Base-by-base conservation (phyloP, 2,329 filamentous ascomycete species). In the Diaporthe vaccinii region DNA sequence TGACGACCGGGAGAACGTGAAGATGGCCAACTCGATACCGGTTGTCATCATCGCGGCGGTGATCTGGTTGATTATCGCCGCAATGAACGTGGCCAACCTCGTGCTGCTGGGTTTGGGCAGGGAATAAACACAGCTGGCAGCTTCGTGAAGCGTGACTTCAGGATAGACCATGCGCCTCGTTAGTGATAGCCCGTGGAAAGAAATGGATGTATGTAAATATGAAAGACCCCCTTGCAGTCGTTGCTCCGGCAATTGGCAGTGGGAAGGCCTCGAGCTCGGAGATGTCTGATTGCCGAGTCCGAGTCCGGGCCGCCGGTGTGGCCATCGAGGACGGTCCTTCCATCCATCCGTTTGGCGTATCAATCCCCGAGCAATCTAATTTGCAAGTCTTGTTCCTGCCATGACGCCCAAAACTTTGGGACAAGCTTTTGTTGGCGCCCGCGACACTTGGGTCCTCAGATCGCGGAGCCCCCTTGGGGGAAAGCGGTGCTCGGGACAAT, bases 1-100 rank as follows among this genome's bases (percentile, higher is more conserved):
- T 94, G 82, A 86, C 93, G 28, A 90, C 91, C 61, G 10, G 41
- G 77, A 69, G 3, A 75, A 72, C 15, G 84, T 90, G 0, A 89
- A 90, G 79, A 95, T 97, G 94, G 87, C 90, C 49, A 97, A 96
- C 80, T 87, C 91, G 67, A 94, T 93, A 90, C 83, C 92, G 72
- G 88, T 91, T 10, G 86, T 90, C 9, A 73, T 76, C 41, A 57
- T 79, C 10, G 62, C 75, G 6, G 49, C 74, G 14, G 17, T 77
- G 6, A 88, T 94, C 49, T 94, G 92, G 92, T 72, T 89, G 4
- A 82, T 93, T 28, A 92, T 94, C 79, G 88, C 89, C 2, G 84
- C 93, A n/a, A 92, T 94, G 91, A 93, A 94, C 81, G 85, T 93
- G 39, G 91, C 92, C 3, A 85, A 92, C 76, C 81, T 93, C 78